Conservation (phyloP, 1,139 yeast species). For the Blastobotrys serpentis region DNA sequence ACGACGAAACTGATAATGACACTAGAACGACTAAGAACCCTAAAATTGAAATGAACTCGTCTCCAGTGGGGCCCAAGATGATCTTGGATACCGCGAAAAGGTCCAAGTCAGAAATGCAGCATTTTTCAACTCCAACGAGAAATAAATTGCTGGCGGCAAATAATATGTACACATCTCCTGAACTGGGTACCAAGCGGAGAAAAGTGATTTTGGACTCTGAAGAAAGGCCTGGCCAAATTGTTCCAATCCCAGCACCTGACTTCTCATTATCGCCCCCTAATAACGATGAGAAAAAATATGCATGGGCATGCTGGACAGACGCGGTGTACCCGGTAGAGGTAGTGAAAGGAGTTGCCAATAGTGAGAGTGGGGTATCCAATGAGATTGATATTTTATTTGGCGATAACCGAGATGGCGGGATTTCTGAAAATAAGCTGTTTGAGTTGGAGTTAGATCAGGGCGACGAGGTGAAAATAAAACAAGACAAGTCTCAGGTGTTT, state of each 20-base stretch:
- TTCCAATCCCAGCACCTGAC: neutral
- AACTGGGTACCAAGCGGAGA: slow-evolving; percentile 1
- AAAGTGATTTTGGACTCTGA: slow-evolving; percentile 2
- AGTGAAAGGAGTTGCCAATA: neutral
- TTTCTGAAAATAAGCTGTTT: slow-evolving; percentile 12
- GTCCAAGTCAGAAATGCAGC: slow-evolving; percentile 9
- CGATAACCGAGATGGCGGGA: slow-evolving; percentile 23
- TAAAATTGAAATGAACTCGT: slow-evolving; percentile 1
- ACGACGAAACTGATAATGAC: slow-evolving; percentile 1
- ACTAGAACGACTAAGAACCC: neutral
- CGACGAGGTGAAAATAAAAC: slow-evolving; percentile 17
- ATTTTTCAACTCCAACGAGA: slow-evolving; percentile 4
- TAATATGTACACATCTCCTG: slow-evolving; percentile 1
- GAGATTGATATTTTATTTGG: slow-evolving; percentile 21
- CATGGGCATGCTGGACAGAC: slow-evolving; percentile 19
- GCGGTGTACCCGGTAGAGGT: slow-evolving; percentile 4
- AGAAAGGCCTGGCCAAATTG: neutral
- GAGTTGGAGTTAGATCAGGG: slow-evolving; percentile 24
- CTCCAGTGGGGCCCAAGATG: slow-evolving; percentile 4
- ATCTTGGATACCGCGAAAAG: slow-evolving; percentile 1
- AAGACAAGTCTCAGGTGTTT: slow-evolving; percentile 15
- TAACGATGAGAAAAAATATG: slow-evolving; percentile 6
- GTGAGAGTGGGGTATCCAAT: neutral
- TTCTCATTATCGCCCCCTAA: neutral
- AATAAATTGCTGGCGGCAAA: slow-evolving; percentile 4